phyloP scores from a whole-genome alignment of 208 protist species.

The Herpetomonas muscarum region DNA sequence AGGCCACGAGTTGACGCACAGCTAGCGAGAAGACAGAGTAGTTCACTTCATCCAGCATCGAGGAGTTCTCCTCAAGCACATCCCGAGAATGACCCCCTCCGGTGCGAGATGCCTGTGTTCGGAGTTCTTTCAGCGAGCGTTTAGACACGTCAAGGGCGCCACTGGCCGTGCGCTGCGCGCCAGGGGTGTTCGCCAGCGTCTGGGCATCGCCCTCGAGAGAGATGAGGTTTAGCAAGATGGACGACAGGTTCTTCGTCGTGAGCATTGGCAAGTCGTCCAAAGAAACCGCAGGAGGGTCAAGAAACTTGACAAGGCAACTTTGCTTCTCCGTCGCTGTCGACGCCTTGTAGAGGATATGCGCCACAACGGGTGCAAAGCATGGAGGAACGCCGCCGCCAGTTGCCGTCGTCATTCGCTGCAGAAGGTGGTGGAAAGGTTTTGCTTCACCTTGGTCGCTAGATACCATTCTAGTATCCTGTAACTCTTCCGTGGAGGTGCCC shows the following conservation, averaged over 20 bases:
- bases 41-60: conserved; percentile 7
- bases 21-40: conserved; percentile 24
- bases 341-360: conserved; percentile 10
- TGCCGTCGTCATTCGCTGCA: too few relatives aligned
- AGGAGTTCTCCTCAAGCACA: too few relatives aligned
- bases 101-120: too few relatives aligned
- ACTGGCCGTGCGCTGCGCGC: conserved; percentile 5
- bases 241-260: conserved; percentile 18
- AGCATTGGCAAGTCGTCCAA: conserved; percentile 19
- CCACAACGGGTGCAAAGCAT: conserved; percentile 25
- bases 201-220: conserved; percentile 65
- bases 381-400: too few relatives aligned
- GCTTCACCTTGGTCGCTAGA: too few relatives aligned
- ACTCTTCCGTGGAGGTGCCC: too few relatives aligned
- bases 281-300: conserved; percentile 9
- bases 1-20: conserved; percentile 20
- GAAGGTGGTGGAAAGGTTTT: too few relatives aligned
- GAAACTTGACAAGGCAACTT: too few relatives aligned
- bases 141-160: not conserved
- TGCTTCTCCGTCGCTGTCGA: too few relatives aligned
- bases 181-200: conserved; percentile 13
- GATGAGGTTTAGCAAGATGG: conserved; percentile 54
- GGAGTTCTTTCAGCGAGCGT: too few relatives aligned
- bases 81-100: too few relatives aligned
- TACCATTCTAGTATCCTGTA: too few relatives aligned